Evolutionary conservation across 306 rosid species (phyloP), one percentile per base, ranked within the genome.

Genomic region (Erythrophleum fordii): DNA sequence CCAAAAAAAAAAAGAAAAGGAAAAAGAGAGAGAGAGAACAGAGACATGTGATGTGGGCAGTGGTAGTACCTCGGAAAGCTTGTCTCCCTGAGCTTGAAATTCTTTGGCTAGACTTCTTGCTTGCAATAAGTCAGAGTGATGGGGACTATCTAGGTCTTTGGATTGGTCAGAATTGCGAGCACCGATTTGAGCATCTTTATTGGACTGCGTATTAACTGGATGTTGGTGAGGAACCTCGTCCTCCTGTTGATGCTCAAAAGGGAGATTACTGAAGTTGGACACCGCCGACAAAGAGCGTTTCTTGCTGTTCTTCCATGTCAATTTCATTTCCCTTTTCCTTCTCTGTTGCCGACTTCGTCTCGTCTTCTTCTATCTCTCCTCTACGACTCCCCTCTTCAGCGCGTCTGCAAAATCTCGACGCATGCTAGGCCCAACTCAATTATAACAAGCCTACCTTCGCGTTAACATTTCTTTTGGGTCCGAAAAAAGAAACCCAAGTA

Each of bases 21-120:
- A 45, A 28, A 11, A 49, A 62, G 17, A 28, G 0, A 26, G 6
- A 12, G 20, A 41, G 11, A 3, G 26, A 37, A 65, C 16, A 1
- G 18, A 28, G 26, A 34, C 44, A 26, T 71, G 25, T 12, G 44
- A 26, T 71, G 25, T 12, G 25, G 42, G 5, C 0, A 10, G 34
- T 8, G 56, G 18, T 45, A 46, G 49, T 79, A 86, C 88, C 89
- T 62, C 37, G 22, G 89, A 89, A 25, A 88, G 88, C 8, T 79
- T 81, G 60, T 88, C 86, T 52, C 91, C 91, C 68, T 81, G 88
- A 39, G 87, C 77, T 79, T 81, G 90, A 73, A 88, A 88, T 34
- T 82, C 70, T 44, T 11, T 68, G 37, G 90, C 80, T 9, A 88
- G 75, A 60, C 60, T 77, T 59, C 42, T 68, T 1, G 87, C 71